Evolutionary conservation across 441 rosid species (phyloP), one percentile per base, ranked within the genome.

Genomic region (Mallotus japonicus): DNA sequence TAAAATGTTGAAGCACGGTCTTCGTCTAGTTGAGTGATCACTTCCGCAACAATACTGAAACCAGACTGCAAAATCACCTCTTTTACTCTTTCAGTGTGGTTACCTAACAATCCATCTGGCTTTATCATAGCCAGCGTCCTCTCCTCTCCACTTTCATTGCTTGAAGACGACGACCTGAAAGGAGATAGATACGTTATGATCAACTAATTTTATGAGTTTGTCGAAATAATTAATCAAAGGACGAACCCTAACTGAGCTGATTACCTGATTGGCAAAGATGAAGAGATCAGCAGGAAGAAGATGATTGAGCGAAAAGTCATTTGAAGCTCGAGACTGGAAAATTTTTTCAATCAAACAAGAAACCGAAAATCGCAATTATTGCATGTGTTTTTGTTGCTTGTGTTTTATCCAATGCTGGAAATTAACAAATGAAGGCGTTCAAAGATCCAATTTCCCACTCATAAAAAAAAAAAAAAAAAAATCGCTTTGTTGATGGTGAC

Each of bases 51-150:
- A 47, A 90, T 89, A 49, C 42, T 58, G 76, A 94, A 94, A 78
- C 91, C 84, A 0, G 88, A 83, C 32, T 85, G 89, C 71, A 78
- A 22, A 77, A 90, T 73, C 20, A 80, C 68, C 68, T 65, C 73
- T 80, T 86, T 90, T 67, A 94, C 86, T 32, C 60, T 74, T 7
- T 85, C 88, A 28, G 87, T 78, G 75, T 86, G 84, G 77, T 90
- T 88, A 69, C 97, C 88, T 3, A 77, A 71, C 75, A 92, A 70
- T 67, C 99, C 97, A 75, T 94, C 99, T 19, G 97, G 97, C 79
- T 94, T 92, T 77, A 94, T 81, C 75, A 94, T 86, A 44, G 86
- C 97, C 67, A 94, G 44, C 32, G 95, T 94, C 72, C 78, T 87
- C 78, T 87, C 94, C 75, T 70, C 83, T 42, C 58, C 37, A 74